Evolutionary conservation across 441 rosid species (phyloP), one percentile per base, ranked within the genome.

Genomic region (Adansonia grandidieri): DNA sequence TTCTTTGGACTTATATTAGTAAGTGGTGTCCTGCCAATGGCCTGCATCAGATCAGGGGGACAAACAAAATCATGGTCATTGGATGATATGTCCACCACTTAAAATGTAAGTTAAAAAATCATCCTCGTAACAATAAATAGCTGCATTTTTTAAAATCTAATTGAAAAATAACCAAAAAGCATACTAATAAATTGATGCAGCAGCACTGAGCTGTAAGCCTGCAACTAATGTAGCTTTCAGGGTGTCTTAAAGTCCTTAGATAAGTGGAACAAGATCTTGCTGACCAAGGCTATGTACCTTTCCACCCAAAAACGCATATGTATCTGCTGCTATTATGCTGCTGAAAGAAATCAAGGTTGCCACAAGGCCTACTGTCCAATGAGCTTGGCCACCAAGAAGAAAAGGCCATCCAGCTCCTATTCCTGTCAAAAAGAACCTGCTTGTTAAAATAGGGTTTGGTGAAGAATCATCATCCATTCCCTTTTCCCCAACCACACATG

Each of bases 341-440:
- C 97, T 92, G 61, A 93, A 20, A 40, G 98, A 88, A 64, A 89
- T 88, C 87, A 96, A 86, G 17, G 99, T 90, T 22, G 99, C 99
- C 74, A 92, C 98, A 76, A 96, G 98, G 79, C 99, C 99, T 37
- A 96, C 96, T 1, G 98, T 94, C 99, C 98, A 96, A 77, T 94
- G 99, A 84, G 93, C 85, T 86, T 84, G 97, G 56, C 98, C 99
- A 54, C 98, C 95, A 74, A 96, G 91, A 84, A 94, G 88, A 83
- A 87, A 72, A 40, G 97, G 98, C 98, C 99, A 94, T 40, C 85
- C 75, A 68, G 87, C 85, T 81, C 88, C 97, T 61, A 89, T 60
- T 74, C 87, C 99, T 92, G 91, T 79, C 77, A 82, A 74, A 84
- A 42, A 78, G 32, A 77, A 82, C 76, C 64, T 45, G 45, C 53